These are phyloP conservation scores for Cladobotryum mycophilum DNA, from an alignment of 2,329 filamentous ascomycete species.

Conservation along the genomic window DNA sequence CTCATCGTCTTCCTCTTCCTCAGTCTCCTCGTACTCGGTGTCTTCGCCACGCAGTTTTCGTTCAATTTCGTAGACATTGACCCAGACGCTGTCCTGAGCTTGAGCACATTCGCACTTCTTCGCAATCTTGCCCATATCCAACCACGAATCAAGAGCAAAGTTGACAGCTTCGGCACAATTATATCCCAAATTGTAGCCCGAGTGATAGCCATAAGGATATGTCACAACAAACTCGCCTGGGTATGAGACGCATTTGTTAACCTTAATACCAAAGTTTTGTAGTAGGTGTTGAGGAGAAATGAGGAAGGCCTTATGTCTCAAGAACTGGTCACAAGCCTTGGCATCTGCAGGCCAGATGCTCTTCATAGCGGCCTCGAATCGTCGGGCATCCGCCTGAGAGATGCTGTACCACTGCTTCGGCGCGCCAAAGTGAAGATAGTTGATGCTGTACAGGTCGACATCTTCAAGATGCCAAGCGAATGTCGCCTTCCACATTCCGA, in stretches of 20 bases:
- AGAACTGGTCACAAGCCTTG: slow-evolving; percentile 91
- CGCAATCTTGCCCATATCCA: slow-evolving; percentile 89
- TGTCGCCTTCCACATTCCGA: slow-evolving; percentile 99
- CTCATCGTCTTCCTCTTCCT: slow-evolving; percentile 62
- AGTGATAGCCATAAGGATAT: slow-evolving; percentile 97
- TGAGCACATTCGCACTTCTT: slow-evolving; percentile 96
- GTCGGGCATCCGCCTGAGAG: slow-evolving; percentile 85
- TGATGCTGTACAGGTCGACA: slow-evolving; percentile 98
- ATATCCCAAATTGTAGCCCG: slow-evolving; percentile 95
- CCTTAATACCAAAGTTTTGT: slow-evolving; percentile 86
- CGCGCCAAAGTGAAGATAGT: slow-evolving; percentile 97
- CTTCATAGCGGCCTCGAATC: slow-evolving; percentile 93
- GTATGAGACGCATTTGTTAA: slow-evolving; percentile 92
- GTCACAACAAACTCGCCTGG: slow-evolving; percentile 98
- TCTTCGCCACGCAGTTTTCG: slow-evolving; percentile 87
- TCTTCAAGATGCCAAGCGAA: slow-evolving; percentile 99
- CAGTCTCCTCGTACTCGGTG: slow-evolving; percentile 72
- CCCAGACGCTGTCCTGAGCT: slow-evolving; percentile 96
- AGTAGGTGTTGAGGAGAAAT: slow-evolving; percentile 86
- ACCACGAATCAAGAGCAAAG: slow-evolving; percentile 91
- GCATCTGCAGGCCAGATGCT: slow-evolving; percentile 91
- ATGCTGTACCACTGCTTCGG: slow-evolving; percentile 99
- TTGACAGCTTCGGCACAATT: slow-evolving; percentile 99
- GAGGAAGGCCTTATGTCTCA: slow-evolving; percentile 94
- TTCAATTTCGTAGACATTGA: slow-evolving; percentile 93